phyloP scores from a whole-genome alignment of 192 early-diverging fungal genomes.

The Spizellomyces sp. region DNA sequence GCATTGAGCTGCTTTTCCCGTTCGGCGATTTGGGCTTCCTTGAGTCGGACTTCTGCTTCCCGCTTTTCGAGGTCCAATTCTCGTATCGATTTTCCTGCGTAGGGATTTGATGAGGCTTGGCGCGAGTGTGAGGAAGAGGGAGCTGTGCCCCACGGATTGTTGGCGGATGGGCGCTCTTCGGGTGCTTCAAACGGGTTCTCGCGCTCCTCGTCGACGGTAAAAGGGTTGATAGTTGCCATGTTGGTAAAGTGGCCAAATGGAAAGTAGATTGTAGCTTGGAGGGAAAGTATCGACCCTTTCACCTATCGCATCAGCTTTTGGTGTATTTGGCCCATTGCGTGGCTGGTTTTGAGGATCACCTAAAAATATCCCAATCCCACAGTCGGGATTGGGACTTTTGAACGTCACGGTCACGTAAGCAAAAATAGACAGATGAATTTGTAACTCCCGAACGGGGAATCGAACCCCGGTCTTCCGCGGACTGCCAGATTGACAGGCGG shows the following conservation, averaged over 20 bases:
- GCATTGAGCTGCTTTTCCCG: constrained; percentile 27
- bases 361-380: too few relatives aligned
- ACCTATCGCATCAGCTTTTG: too few relatives aligned
- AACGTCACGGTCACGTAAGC: too few relatives aligned
- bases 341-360: too few relatives aligned
- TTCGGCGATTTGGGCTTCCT: constrained; percentile 31
- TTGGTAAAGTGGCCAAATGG: neutral
- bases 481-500: too few relatives aligned
- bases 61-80: constrained; percentile 30
- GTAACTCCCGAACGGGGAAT: too few relatives aligned
- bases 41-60: constrained; percentile 17
- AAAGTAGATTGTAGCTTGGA: too few relatives aligned
- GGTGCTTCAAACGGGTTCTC: constrained; percentile 4
- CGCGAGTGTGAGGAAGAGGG: neutral
- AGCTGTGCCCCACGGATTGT: neutral
- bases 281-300: too few relatives aligned
- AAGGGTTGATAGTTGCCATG: neutral
- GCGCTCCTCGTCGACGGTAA: neutral
- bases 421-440: too few relatives aligned
- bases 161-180: neutral
- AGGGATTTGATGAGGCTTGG: neutral
- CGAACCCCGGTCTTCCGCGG: too few relatives aligned
- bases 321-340: too few relatives aligned
- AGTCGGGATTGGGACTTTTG: too few relatives aligned
- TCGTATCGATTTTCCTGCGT: neutral